Evolutionary conservation across 352 stramenopile genomes (phyloP), one percentile per base, ranked within the genome.

Genomic region (Pythium brachiatum): DNA sequence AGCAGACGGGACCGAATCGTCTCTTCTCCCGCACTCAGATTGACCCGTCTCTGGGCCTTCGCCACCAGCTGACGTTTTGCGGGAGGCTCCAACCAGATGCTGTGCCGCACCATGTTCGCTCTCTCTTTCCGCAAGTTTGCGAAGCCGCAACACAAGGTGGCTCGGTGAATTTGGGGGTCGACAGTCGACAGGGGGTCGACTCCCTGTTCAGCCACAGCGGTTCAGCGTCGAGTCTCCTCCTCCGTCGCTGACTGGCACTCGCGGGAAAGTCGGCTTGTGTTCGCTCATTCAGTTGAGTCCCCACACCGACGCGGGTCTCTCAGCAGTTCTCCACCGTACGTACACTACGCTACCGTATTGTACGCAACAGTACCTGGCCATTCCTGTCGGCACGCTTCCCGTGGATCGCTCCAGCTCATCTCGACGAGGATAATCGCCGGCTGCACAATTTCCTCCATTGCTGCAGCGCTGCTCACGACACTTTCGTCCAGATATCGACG

Each of bases 401-500:
- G 38, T 46, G 41, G 41, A 48, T 48, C n/a, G 41, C 41, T 48
- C 38, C n/a, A 48, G 18, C 41, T 16, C 18, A 2, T 18, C 41
- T 16, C n/a, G 41, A 48, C n/a, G n/a, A 48, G 41, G 13, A 20
- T 15, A 25, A 48, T 48, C 41, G 41, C 41, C 41, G 41, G 7
- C 41, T 48, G 41, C 16, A 48, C 41, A 48, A 1, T 27, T 48
- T 48, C 41, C 41, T 27, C 41, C 29, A 9, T 9, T 34, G 29
- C 29, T 34, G 29, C 5, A 34, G 41, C 41, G 41, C 41, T 48
- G 41, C 41, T 48, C 41, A 48, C 41, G 38, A 21, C 38, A 4
- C 38, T 48, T 48, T 7, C 41, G 41, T 48, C n/a, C 41, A 48
- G 41, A 48, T 48, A 48, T 48, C 41, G 41, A 48, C 41, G 41